These are phyloP conservation scores for Aspergillus avenaceus DNA, from an alignment of 495 filamentous ascomycete genomes.

Conservation along the genomic window DNA sequence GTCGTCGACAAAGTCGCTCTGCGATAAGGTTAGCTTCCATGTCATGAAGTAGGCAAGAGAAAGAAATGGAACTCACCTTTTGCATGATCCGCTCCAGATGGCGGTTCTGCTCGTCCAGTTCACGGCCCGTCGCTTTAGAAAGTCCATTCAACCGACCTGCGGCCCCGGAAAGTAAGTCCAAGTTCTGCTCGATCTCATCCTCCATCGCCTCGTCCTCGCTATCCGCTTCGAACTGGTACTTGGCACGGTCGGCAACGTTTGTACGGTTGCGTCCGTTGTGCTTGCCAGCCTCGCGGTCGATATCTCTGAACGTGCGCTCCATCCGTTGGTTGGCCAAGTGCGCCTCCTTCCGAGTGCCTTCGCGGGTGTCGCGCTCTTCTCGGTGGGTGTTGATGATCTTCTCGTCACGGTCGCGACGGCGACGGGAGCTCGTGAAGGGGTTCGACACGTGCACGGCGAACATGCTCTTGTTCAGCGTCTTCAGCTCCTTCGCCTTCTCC, in stretches of 20 bases:
- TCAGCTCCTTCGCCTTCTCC: constrained; percentile 70
- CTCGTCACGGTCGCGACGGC: constrained; percentile 56
- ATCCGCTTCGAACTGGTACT: constrained; percentile 78
- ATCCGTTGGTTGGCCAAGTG: constrained; percentile 55
- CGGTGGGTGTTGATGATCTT: constrained; percentile 59
- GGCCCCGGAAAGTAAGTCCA: constrained; percentile 56
- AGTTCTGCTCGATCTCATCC: constrained; percentile 62
- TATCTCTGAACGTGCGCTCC: constrained; percentile 56
- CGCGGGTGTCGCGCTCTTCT: constrained; percentile 61
- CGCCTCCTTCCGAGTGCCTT: constrained; percentile 62
- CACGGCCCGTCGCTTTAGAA: constrained; percentile 64
- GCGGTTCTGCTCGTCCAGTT: constrained; percentile 71
- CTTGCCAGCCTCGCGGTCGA: constrained; percentile 37
- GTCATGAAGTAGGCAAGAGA: not conserved
- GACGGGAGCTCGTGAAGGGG: constrained; percentile 60
- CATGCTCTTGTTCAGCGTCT: constrained; percentile 76
- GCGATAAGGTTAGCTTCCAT: constrained; percentile 22
- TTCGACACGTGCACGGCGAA: constrained; percentile 74
- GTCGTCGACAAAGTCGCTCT: constrained; percentile 69
- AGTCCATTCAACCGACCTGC: constrained; percentile 62
- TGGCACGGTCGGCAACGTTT: constrained; percentile 62
- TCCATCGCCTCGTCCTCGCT: constrained; percentile 75
- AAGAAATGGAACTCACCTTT: constrained; percentile 50
- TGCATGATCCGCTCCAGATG: constrained; percentile 66
- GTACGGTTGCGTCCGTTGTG: constrained; percentile 37